Evolutionary conservation across 2,329 filamentous ascomycete genomes (phyloP).

Genomic region (Trichoderma oligosporum): DNA sequence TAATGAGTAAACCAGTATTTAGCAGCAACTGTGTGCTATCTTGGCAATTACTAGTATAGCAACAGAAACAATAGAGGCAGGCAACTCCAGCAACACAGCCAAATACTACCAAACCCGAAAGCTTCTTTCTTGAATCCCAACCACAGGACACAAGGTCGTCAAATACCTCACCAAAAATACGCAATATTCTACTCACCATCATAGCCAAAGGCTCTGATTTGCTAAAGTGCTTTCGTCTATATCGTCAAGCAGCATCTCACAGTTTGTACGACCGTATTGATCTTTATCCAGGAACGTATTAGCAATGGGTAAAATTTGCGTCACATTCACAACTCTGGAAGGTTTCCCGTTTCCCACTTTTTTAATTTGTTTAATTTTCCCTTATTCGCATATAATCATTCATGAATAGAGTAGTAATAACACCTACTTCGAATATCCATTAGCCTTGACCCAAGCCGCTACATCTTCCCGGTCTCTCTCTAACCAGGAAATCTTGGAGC

Average conservation of each 20-base stretch:
- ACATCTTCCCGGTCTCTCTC: slow-evolving; percentile 27
- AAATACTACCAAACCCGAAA: neutral
- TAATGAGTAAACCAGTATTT: neutral
- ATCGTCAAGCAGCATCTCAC: neutral
- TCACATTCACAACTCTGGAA: neutral
- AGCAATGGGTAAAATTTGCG: slow-evolving; percentile 3
- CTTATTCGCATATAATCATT: neutral
- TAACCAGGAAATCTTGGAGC: slow-evolving; percentile 59
- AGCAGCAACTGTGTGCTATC: neutral
- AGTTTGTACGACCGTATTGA: neutral
- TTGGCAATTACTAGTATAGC: neutral
- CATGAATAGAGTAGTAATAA: neutral
- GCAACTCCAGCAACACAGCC: neutral
- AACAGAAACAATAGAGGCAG: neutral
- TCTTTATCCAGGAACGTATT: slow-evolving; percentile 4
- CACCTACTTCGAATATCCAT: slow-evolving; percentile 22
- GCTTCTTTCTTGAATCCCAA: neutral
- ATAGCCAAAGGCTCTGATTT: no score
- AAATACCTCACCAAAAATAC: slow-evolving; percentile 18
- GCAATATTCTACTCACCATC: no score
- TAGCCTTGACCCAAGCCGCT: slow-evolving; percentile 26
- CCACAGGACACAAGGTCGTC: slow-evolving; percentile 15
- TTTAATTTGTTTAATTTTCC: neutral
- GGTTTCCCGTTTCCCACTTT: neutral
- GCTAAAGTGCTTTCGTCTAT: neutral